A percentile compares a stretch with the other conserved stretches of the same genome.
phyloP scores from a whole-genome alignment of 208 protist genomes.

The Trypanosoma cruzi region DNA sequence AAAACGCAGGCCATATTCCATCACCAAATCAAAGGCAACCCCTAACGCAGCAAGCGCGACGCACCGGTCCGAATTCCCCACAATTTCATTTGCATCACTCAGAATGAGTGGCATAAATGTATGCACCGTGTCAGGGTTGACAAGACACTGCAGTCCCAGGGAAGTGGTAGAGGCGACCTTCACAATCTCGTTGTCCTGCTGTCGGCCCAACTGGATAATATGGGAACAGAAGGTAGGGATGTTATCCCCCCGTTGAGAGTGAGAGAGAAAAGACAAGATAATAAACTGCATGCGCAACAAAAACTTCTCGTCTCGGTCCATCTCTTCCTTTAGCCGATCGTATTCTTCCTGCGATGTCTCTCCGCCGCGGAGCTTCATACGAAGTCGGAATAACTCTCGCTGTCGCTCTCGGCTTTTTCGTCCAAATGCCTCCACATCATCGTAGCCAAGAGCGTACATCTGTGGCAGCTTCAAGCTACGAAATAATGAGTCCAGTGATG shows the following conservation, averaged over 20 bases:
- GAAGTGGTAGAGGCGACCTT: constrained; percentile 78
- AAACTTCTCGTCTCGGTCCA: constrained; percentile 90
- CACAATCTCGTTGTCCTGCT: constrained; percentile 75
- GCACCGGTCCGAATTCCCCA: constrained; percentile 17
- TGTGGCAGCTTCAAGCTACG: constrained; percentile 79
- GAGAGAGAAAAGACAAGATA: constrained; percentile 78
- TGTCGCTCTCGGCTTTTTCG: constrained; percentile 85
- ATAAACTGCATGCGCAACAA: constrained; percentile 91
- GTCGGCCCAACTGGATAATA: constrained; percentile 85
- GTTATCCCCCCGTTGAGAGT: constrained; percentile 71
- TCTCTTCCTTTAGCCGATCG: constrained; percentile 77
- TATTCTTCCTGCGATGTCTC: constrained; percentile 52
- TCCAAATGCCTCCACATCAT: constrained; percentile 87
- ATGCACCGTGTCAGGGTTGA: constrained; percentile 86
- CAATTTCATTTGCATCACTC: constrained; percentile 53
- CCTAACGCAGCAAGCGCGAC: constrained; percentile 72
- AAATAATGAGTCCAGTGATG: constrained; percentile 82
- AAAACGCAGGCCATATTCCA: constrained; percentile 90
- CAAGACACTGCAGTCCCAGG: constrained; percentile 83
- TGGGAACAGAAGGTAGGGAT: constrained; percentile 87
- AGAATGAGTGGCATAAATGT: constrained; percentile 91
- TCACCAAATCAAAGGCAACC: constrained; percentile 81
- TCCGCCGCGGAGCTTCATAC: constrained; percentile 52
- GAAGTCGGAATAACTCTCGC: constrained; percentile 66
- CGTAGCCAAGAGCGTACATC: constrained; percentile 76